A percentile compares a stretch with the other conserved stretches of the same genome.
Conservation (phyloP, 2,329 filamentous ascomycete genomes). For the Herpotrichia juniperi region DNA sequence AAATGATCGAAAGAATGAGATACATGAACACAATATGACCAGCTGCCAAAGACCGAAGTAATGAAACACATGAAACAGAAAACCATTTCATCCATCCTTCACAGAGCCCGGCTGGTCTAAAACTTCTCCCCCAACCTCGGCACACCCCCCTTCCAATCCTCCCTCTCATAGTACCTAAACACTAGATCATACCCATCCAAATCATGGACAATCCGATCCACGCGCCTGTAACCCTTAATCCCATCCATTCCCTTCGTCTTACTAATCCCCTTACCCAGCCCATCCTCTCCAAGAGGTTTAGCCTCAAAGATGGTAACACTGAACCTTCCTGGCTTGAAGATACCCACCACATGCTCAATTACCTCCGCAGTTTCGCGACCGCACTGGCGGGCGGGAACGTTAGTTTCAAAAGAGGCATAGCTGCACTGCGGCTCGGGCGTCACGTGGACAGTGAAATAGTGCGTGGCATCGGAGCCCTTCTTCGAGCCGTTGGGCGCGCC, state of each 20-base stretch:
- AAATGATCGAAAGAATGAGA: no score
- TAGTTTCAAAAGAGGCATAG: constrained; percentile 98
- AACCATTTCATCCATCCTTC: no score
- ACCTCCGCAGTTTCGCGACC: constrained; percentile 89
- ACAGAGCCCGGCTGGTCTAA: no score
- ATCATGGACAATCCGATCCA: constrained; percentile 96
- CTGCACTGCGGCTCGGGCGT: constrained; percentile 97
- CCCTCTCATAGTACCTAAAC: constrained; percentile 93
- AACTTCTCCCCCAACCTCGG: constrained; percentile 64
- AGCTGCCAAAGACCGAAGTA: no score
- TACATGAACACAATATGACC: no score
- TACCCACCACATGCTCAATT: constrained; percentile 89
- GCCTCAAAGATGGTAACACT: constrained; percentile 96
- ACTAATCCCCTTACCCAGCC: constrained; percentile 48
- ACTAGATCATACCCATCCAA: constrained; percentile 97
- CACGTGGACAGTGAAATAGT: constrained; percentile 99
- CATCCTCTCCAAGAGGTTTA: constrained; percentile 63
- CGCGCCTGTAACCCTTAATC: constrained; percentile 83
- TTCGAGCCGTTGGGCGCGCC: constrained; percentile 53
- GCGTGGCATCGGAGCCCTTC: constrained; percentile 51
- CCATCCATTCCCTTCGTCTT: constrained; percentile 66
- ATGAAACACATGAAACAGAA: no score
- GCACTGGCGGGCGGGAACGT: constrained; percentile 86
- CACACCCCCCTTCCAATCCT: constrained; percentile 75
- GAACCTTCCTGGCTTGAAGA: constrained; percentile 98